Evolutionary conservation across 306 rosid species (phyloP).

Genomic region (Rosa lucieae): DNA sequence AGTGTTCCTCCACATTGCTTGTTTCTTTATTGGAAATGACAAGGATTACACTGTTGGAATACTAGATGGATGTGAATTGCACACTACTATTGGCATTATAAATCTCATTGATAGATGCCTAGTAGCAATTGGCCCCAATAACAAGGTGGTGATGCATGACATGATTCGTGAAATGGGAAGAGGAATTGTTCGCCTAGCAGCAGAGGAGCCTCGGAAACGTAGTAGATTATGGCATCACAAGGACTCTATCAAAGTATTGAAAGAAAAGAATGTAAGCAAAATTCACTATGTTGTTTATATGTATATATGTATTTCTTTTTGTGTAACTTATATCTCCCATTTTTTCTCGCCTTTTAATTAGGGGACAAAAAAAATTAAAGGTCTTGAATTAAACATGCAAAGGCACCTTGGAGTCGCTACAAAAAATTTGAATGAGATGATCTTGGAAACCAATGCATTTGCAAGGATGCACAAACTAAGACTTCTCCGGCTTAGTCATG

Average conservation of each 20-base stretch:
- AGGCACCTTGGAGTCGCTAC: not conserved
- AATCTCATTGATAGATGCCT: not conserved
- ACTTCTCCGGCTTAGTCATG: not conserved
- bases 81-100: not conserved
- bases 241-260: not conserved
- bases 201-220: not conserved
- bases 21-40: not conserved
- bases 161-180: constrained; percentile 16
- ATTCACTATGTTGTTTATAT: not conserved
- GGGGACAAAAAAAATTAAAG: not conserved
- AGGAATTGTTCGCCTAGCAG: not conserved
- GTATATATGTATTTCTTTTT: not conserved
- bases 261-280: not conserved
- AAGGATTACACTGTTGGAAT: not conserved
- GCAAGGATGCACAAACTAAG: not conserved
- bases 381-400: not conserved
- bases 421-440: no score
- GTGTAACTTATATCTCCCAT: not conserved
- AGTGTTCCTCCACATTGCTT: constrained; percentile 9
- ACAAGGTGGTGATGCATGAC: not conserved
- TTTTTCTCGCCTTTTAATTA: not conserved
- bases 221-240: not conserved
- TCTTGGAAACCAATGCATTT: constrained; percentile 2
- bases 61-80: constrained; percentile 1
- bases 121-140: not conserved